Percentiles rank a stretch among this genome's conserved stretches.
These are phyloP conservation scores for Macrocybe gigantea DNA, from an alignment of 768 basidiomycete species.

Conservation along the genomic window DNA sequence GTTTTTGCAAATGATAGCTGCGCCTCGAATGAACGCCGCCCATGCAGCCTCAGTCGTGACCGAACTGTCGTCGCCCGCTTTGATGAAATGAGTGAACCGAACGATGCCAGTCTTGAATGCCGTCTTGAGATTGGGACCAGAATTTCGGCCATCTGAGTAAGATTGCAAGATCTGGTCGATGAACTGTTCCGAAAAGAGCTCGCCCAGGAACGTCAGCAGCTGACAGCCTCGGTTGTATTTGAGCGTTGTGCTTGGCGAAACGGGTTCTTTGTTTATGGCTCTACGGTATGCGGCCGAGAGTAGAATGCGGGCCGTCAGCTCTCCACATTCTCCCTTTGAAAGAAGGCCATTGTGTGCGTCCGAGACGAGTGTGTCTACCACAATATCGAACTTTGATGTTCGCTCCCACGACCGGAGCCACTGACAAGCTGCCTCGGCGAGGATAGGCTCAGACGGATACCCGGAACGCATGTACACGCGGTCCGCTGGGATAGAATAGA, in stretches of 20 bases:
- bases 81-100: constrained; percentile 25
- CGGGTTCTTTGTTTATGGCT: neutral
- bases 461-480: constrained; percentile 12
- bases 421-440: constrained; percentile 11
- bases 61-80: constrained; percentile 14
- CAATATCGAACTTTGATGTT: too few species aligned
- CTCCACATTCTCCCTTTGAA: constrained; percentile 11
- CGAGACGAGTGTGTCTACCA: too few species aligned
- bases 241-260: neutral
- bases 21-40: constrained; percentile 17
- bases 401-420: too few species aligned
- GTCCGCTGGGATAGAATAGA: constrained; percentile 12
- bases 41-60: constrained; percentile 11
- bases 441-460: constrained; percentile 14
- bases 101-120: constrained; percentile 18
- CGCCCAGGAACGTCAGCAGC: neutral
- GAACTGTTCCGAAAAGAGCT: neutral
- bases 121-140: neutral
- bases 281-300: constrained; percentile 14
- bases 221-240: too few species aligned
- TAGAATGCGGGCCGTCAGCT: constrained; percentile 15
- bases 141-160: neutral
- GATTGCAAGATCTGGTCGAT: neutral
- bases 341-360: constrained; percentile 5
- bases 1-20: constrained; percentile 15